These are phyloP conservation scores for Melastoma malabathricum DNA, from an alignment of 345 rosid species.

Conservation along the genomic window DNA sequence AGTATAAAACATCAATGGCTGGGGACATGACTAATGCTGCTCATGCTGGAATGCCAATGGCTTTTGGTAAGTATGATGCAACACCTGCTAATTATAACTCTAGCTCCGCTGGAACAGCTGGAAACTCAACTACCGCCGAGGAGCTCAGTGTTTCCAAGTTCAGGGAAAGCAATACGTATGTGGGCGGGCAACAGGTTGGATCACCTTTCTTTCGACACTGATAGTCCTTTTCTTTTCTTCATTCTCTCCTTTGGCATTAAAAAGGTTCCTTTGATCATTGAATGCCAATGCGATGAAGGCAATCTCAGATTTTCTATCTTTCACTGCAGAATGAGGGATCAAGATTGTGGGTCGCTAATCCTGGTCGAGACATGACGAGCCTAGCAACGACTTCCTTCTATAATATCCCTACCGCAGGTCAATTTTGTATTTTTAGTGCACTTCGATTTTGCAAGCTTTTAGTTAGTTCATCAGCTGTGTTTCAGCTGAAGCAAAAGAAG, in stretches of 20 bases:
- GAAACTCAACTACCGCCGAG: conserved; percentile 54
- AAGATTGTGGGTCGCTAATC: conserved; percentile 72
- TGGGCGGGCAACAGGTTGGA: conserved; percentile 64
- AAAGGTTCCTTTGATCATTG: neutral
- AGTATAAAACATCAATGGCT: conserved; percentile 54
- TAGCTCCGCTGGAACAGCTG: conserved; percentile 47
- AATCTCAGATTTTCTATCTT: conserved; percentile 13
- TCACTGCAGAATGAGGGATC: conserved; percentile 67
- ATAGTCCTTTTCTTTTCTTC: neutral
- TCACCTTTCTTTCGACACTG: conserved; percentile 2
- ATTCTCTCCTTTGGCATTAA: neutral
- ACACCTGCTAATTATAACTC: conserved; percentile 66
- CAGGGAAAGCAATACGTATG: conserved; percentile 69
- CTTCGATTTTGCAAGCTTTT: conserved; percentile 49
- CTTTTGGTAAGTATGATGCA: conserved; percentile 70
- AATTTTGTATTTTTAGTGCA: conserved; percentile 65
- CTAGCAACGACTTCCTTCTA: conserved; percentile 68
- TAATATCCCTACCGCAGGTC: conserved; percentile 75
- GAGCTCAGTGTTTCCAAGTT: conserved; percentile 67
- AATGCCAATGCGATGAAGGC: conserved; percentile 2
- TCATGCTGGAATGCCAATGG: conserved; percentile 65
- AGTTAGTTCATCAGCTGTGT: conserved; percentile 44
- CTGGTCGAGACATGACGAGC: conserved; percentile 59
- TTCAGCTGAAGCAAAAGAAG: conserved; percentile 50
- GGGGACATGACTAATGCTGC: conserved; percentile 46